These are phyloP conservation scores for Leucocoprinus sp. DNA, from an alignment of 768 basidiomycete species.

Conservation along the genomic window DNA sequence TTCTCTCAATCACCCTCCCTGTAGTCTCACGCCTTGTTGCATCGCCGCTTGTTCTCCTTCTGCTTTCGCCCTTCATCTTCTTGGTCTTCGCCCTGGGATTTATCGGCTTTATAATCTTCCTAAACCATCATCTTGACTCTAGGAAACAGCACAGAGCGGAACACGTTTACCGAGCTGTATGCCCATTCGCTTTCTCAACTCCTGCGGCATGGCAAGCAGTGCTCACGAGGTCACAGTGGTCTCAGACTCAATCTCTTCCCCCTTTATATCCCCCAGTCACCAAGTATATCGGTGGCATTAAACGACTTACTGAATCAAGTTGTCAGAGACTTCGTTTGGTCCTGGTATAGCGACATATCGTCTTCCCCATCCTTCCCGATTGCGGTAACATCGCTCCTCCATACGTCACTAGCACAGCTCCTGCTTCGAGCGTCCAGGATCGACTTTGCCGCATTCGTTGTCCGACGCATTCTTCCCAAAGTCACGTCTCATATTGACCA, in stretches of 20 bases:
- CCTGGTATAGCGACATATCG: slow-evolving; percentile 86
- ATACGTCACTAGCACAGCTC: slow-evolving; percentile 53
- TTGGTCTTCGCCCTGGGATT: slow-evolving; percentile 40
- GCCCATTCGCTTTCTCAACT: slow-evolving; percentile 79
- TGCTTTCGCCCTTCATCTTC: slow-evolving; percentile 56
- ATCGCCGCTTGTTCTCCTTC: slow-evolving; percentile 55
- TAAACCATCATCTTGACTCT: slow-evolving; percentile 54
- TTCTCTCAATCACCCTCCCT: slow-evolving; percentile 53
- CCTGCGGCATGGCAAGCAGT: slow-evolving; percentile 94
- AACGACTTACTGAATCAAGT: slow-evolving; percentile 78
- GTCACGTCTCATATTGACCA: slow-evolving; percentile 85
- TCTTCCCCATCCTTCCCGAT: slow-evolving; percentile 83
- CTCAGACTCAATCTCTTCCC: slow-evolving; percentile 62
- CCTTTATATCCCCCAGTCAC: slow-evolving; percentile 58
- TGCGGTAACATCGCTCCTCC: slow-evolving; percentile 70
- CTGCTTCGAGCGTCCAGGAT: slow-evolving; percentile 46
- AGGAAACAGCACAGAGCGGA: slow-evolving; percentile 24
- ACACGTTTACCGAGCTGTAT: slow-evolving; percentile 47
- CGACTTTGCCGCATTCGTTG: slow-evolving; percentile 70
- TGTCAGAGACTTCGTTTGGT: slow-evolving; percentile 78
- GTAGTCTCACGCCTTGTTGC: slow-evolving; percentile 46
- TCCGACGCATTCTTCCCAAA: slow-evolving; percentile 81
- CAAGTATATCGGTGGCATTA: slow-evolving; percentile 59
- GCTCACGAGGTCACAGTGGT: slow-evolving; percentile 85
- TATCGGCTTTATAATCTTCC: slow-evolving; percentile 43